phyloP scores from a whole-genome alignment of 2,329 filamentous ascomycete species.

The Hypoxylon sp. region DNA sequence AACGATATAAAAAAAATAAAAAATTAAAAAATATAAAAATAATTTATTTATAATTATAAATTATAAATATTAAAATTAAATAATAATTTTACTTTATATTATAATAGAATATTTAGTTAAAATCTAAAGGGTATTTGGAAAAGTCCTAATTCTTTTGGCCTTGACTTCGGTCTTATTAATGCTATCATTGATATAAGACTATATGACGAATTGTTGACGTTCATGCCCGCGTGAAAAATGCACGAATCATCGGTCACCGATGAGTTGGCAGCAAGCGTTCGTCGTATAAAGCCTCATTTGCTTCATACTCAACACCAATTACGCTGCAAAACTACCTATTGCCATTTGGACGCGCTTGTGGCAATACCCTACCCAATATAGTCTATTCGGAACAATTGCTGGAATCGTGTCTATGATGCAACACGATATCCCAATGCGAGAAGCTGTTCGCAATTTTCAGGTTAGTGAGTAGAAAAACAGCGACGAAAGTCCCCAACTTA shows the following conservation, averaged over 20 bases:
- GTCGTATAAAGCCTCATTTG: neutral
- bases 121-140: no score
- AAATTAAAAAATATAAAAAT: no score
- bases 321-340: no score
- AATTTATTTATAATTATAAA: no score
- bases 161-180: no score
- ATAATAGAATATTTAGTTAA: no score
- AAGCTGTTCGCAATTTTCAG: conserved; percentile 33
- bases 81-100: no score
- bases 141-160: no score
- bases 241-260: neutral
- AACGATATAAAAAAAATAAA: no score
- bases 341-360: neutral
- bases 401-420: conserved; percentile 34
- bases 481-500: neutral
- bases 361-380: neutral
- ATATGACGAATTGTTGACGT: conserved; percentile 22
- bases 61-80: no score
- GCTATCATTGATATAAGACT: conserved; percentile 1
- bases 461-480: conserved; percentile 19
- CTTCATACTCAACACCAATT: neutral
- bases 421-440: conserved; percentile 38
- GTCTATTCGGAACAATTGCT: neutral
- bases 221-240: neutral
- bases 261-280: neutral